Evolutionary conservation across 495 filamentous ascomycete species (phyloP), one percentile per base, ranked within the genome.

Genomic region (Physcia stellaris): DNA sequence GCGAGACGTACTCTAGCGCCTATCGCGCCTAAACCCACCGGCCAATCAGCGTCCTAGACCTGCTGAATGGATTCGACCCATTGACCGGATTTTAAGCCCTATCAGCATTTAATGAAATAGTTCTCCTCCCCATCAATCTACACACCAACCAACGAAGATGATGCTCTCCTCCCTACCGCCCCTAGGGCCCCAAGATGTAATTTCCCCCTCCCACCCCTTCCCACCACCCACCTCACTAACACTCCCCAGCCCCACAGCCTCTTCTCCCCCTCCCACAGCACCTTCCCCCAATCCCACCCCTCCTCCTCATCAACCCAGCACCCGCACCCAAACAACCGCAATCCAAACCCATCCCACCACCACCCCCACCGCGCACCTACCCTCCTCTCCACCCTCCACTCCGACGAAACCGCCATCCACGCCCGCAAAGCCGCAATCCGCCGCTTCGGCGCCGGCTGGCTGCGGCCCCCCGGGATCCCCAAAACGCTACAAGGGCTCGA

Each of bases 401-500:
- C 69, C 36, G 83, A 88, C 53, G 84, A 92, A 54, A 63, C 67
- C 39, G 67, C 71, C 39, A 57, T 84, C 7, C 71, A 71, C 42
- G 63, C 70, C 10, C 77, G 84, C 30, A 81, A 80, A 51, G 62
- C 69, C 17, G 79, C 80, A 48, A 79, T 87, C 27, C 68, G 73
- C 15, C 77, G 75, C 41, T 84, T 84, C 48, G 84, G 84, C 36
- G 71, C 64, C 47, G 71, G 70, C 20, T 92, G 84, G 84, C 75
- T 92, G 46, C 74, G 71, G 36, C 84, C 84, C 7, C 79, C 79
- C 0, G 83, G 83, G 6, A 67, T 85, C 27, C 42, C 66, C 16
- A 88, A 86, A 61, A 86, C 83, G 7, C 67, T 85, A 47, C 71
- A 81, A 43, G 79, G 80, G 39, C 64, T 83, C 55, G 74, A 72